Conservation (phyloP, 768 basidiomycete species). For the Tylopilus intermedius region DNA sequence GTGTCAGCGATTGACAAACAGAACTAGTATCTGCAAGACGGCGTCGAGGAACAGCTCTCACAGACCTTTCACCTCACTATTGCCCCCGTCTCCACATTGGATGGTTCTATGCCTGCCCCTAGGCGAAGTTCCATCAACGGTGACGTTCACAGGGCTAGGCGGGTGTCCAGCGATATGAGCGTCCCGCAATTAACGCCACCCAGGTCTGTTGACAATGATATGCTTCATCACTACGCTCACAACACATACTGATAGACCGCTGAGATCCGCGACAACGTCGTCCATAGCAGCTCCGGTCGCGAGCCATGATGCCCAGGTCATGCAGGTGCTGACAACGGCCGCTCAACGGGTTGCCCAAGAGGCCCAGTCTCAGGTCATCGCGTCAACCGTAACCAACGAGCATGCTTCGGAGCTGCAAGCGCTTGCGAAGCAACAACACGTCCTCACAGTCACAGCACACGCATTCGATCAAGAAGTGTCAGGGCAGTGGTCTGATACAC, state of each 20-base stretch:
- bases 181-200: slow-evolving; percentile 30
- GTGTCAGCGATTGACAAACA: slow-evolving; percentile 9
- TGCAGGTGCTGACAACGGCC: slow-evolving; percentile 70
- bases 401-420: slow-evolving; percentile 52
- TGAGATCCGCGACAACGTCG: slow-evolving; percentile 31
- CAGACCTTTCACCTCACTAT: slow-evolving; percentile 69
- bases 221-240: slow-evolving; percentile 4
- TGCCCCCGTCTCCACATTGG: slow-evolving; percentile 57
- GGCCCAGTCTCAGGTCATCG: slow-evolving; percentile 62
- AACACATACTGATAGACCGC: slow-evolving; percentile 14
- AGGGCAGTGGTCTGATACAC: slow-evolving; percentile 45
- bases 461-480: slow-evolving; percentile 70
- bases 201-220: slow-evolving; percentile 19
- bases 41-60: slow-evolving; percentile 62
- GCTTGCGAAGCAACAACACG: slow-evolving; percentile 77
- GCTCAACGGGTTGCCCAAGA: slow-evolving; percentile 76
- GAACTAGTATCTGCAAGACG: slow-evolving; percentile 56
- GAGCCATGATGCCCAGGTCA: slow-evolving; percentile 63
- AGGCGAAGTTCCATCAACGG: slow-evolving; percentile 46
- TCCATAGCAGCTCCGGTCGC: slow-evolving; percentile 32
- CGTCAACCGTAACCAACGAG: slow-evolving; percentile 43
- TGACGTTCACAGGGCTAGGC: slow-evolving; percentile 38
- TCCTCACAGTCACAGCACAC: slow-evolving; percentile 65
- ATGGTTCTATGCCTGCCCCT: slow-evolving; percentile 39
- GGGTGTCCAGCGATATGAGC: slow-evolving; percentile 39